Percentiles rank a stretch among this genome's conserved stretches.
Conservation (phyloP, 805 yeast genomes). For the Spencermartinsiella europaea region DNA sequence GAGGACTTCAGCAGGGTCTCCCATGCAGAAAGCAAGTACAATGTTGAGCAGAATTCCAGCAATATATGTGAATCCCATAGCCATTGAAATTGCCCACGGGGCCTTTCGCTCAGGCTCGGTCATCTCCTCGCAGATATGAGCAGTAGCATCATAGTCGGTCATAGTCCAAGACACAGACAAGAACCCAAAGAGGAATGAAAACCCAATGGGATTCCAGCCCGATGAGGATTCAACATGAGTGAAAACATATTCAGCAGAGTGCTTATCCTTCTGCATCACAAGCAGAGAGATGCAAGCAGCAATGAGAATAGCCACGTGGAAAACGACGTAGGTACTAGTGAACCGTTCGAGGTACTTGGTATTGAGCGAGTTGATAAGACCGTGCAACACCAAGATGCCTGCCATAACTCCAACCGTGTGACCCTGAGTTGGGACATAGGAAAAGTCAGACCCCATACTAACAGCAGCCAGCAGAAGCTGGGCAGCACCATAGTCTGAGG, state of each 20-base stretch:
- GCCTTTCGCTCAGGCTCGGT: conserved; percentile 66
- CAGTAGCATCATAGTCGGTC: conserved; percentile 78
- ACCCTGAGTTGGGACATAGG: conserved; percentile 27
- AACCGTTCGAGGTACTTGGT: conserved; percentile 19
- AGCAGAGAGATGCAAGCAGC: conserved; percentile 20
- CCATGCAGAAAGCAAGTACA: conserved; percentile 67
- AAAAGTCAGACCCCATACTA: conserved; percentile 30
- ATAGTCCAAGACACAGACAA: conserved; percentile 75
- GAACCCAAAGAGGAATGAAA: conserved; percentile 72
- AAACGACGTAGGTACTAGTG: conserved; percentile 20
- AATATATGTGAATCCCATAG: conserved; percentile 59
- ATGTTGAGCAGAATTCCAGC: conserved; percentile 68
- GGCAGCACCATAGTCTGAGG: conserved; percentile 34
- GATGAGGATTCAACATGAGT: conserved; percentile 29
- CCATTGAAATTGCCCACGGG: conserved; percentile 64
- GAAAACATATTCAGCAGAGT: conserved; percentile 20
- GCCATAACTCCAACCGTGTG: conserved; percentile 31
- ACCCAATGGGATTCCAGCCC: conserved; percentile 61
- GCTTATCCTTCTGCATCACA: conserved; percentile 19
- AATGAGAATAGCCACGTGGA: conserved; percentile 18
- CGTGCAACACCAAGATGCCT: conserved; percentile 18
- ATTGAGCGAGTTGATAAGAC: conserved; percentile 18
- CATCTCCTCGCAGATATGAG: conserved; percentile 80
- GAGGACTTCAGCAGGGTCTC: conserved; percentile 61
- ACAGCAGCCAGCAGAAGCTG: conserved; percentile 32